phyloP scores from a whole-genome alignment of 495 filamentous ascomycete species.

The Trichoderma orchidacearum region DNA sequence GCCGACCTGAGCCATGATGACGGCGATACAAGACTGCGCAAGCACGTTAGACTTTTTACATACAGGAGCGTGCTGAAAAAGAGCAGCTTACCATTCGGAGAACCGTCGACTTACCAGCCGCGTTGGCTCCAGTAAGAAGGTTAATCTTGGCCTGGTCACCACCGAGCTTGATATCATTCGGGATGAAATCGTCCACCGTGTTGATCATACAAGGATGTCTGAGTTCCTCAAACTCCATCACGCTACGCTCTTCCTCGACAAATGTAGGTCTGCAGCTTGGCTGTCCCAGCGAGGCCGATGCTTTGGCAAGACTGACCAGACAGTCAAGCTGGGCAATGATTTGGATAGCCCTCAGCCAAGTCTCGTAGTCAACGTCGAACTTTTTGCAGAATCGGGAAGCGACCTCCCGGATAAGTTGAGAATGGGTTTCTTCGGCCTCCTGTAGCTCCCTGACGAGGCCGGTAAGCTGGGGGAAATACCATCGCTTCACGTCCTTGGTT shows the following conservation, averaged over 20 bases:
- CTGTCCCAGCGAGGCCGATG: slow-evolving; percentile 67
- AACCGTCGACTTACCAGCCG: slow-evolving; percentile 96
- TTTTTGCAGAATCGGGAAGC: slow-evolving; percentile 68
- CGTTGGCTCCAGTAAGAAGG: slow-evolving; percentile 91
- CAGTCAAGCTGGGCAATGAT: slow-evolving; percentile 91
- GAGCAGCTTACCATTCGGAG: slow-evolving; percentile 67
- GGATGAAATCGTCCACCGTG: slow-evolving; percentile 87
- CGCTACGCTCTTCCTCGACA: slow-evolving; percentile 67
- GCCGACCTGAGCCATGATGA: slow-evolving; percentile 97
- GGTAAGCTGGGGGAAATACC: slow-evolving; percentile 79
- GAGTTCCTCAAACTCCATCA: slow-evolving; percentile 82
- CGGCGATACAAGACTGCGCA: slow-evolving; percentile 68
- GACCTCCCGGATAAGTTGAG: slow-evolving; percentile 82
- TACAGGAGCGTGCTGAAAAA: not conserved
- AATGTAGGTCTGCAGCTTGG: slow-evolving; percentile 84
- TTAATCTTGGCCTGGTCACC: slow-evolving; percentile 72
- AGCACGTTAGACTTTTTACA: slow-evolving; percentile 27
- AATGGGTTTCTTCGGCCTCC: slow-evolving; percentile 89
- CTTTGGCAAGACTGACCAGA: slow-evolving; percentile 79
- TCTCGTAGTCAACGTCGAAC: slow-evolving; percentile 76
- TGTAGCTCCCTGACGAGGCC: slow-evolving; percentile 71
- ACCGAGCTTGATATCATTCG: slow-evolving; percentile 84
- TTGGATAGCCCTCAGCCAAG: slow-evolving; percentile 79
- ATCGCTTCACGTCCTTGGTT: slow-evolving; percentile 80
- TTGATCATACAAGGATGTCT: slow-evolving; percentile 89